Evolutionary conservation across 495 filamentous ascomycete genomes (phyloP), one percentile per base, ranked within the genome.

Genomic region (Mytilinidion resinicola): DNA sequence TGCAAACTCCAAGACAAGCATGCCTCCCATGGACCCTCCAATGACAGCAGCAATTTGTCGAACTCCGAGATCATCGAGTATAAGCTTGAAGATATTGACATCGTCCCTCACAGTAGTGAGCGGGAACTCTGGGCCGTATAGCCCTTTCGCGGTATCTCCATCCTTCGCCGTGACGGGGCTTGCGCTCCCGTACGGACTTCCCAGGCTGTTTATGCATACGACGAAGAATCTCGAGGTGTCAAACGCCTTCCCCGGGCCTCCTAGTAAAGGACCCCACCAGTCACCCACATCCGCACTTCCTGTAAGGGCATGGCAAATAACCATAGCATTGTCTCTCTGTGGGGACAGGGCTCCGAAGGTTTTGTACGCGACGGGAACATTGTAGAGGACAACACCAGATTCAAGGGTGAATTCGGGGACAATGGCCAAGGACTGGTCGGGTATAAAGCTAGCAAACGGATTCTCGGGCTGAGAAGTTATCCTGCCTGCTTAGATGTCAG

Each of bases 11-110:
- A 98, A 78, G 0, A 92, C 90, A 47, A 96, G 82, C 93, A 96
- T 96, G 61, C 93, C 93, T 51, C 93, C 93, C 83, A 98, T 96
- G 11, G 93, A 97, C n/a, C 93, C 93, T 59, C 93, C 93, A 59
- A 98, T 85, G 14, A 90, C 92, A 1, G 87, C 85, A 5, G 93
- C 93, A 55, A 98, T 80, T 67, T 91, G 87, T 57, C 78, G 81
- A 41, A 98, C 82, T 12, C 93, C 93, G 11, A 98, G 76, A 49
- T 95, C 86, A 65, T 97, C 92, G 9, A 98, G 80, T 9, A 98
- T 78, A 10, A 96, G 70, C 69, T 91, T 96, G 76, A 96, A 95
- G 47, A 98, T 82, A 60, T 86, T 90, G 46, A 96, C 93, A 77
- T 98, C 93, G 71, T 98, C 93, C 60, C 90, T 78, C 51, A 97